phyloP scores from a whole-genome alignment of 1,284 basidiomycete genomes.

The Rhodotorula sp. region DNA sequence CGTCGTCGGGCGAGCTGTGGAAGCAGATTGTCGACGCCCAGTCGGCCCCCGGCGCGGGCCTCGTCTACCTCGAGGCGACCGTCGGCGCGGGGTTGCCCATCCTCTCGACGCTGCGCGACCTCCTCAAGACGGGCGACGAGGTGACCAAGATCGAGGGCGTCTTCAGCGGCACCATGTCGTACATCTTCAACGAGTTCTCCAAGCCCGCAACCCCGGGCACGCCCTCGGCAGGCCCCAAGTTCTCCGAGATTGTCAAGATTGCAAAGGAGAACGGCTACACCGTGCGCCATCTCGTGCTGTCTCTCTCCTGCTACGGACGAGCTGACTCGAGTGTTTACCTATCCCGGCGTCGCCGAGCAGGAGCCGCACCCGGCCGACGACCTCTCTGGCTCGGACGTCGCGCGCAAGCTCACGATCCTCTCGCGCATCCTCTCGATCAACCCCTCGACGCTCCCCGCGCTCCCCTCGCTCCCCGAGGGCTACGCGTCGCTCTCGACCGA shows the following conservation, averaged over 20 bases:
- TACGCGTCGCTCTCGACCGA: slow-evolving; percentile 78
- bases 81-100: slow-evolving; percentile 96
- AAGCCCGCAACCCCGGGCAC: slow-evolving; percentile 53
- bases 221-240: slow-evolving; percentile 53
- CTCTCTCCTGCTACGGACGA: no score
- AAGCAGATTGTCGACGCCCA: slow-evolving; percentile 65
- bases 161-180: slow-evolving; percentile 92
- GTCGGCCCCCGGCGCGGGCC: slow-evolving; percentile 60
- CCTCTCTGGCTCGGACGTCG: slow-evolving; percentile 93
- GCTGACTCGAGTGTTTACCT: no score
- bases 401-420: slow-evolving; percentile 93
- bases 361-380: slow-evolving; percentile 98
- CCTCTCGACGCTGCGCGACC: slow-evolving; percentile 84
- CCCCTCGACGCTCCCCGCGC: slow-evolving; percentile 46
- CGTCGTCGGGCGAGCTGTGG: slow-evolving; percentile 71
- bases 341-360: slow-evolving; percentile 53
- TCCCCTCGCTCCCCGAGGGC: slow-evolving; percentile 60
- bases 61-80: slow-evolving; percentile 86
- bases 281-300: slow-evolving; percentile 54
- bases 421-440: slow-evolving; percentile 68
- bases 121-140: slow-evolving; percentile 89
- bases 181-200: slow-evolving; percentile 98
- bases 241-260: slow-evolving; percentile 84
- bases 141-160: slow-evolving; percentile 65
- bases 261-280: slow-evolving; percentile 95